Evolutionary conservation across 208 protist species (phyloP).

Genomic region (Trypanosoma brucei): DNA sequence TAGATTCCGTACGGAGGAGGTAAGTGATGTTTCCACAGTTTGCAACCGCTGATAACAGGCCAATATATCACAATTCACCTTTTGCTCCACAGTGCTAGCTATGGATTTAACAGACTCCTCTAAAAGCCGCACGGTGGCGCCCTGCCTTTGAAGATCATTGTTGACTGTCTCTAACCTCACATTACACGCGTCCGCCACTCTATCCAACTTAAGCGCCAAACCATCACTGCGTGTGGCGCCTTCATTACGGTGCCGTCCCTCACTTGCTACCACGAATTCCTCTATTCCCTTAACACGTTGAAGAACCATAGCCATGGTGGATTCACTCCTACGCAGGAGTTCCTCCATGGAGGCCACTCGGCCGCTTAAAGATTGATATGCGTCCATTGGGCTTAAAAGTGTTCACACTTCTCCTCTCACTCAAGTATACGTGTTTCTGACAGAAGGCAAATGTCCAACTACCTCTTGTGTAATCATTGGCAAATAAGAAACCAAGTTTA

Average conservation of each 20-base stretch:
- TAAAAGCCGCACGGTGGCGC: slow-evolving; percentile 34
- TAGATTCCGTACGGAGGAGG: slow-evolving; percentile 39
- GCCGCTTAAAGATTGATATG: slow-evolving; percentile 36
- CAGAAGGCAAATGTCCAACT: background rate
- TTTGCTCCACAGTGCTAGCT: slow-evolving; percentile 51
- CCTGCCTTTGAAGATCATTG: slow-evolving; percentile 44
- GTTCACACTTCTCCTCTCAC: background rate
- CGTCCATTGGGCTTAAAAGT: slow-evolving; percentile 13
- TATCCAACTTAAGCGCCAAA: slow-evolving; percentile 2
- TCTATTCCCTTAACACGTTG: slow-evolving; percentile 75
- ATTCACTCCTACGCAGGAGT: slow-evolving; percentile 71
- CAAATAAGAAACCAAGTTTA: too few species aligned
- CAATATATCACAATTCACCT: slow-evolving; percentile 50
- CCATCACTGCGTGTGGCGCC: slow-evolving; percentile 39
- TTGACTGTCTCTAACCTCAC: slow-evolving; percentile 54
- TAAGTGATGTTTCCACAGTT: slow-evolving; percentile 36
- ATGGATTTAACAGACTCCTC: slow-evolving; percentile 47
- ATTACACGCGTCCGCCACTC: slow-evolving; percentile 27
- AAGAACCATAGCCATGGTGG: slow-evolving; percentile 48
- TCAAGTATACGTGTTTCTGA: background rate
- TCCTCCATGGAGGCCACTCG: slow-evolving; percentile 79
- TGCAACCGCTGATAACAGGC: slow-evolving; percentile 50
- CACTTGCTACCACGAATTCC: slow-evolving; percentile 46
- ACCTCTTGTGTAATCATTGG: too few species aligned
- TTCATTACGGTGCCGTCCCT: slow-evolving; percentile 40